phyloP scores from a whole-genome alignment of 176 grass and related monocot species.

The Hsuehochloa calcarea region DNA sequence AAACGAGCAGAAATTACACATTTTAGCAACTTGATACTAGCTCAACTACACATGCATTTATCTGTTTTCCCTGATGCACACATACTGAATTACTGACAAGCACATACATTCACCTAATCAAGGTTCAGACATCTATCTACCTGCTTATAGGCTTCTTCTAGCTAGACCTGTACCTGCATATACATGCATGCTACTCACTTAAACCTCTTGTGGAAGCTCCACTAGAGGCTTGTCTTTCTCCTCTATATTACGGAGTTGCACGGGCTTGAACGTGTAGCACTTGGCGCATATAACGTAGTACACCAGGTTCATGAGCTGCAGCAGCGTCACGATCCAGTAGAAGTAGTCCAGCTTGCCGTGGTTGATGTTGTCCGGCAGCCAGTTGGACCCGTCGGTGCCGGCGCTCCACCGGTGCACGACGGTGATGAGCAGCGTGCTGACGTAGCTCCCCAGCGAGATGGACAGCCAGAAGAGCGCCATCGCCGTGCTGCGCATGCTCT shows the following conservation, averaged over 20 bases:
- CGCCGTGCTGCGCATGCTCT: slow-evolving; percentile 86
- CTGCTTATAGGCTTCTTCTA: not conserved
- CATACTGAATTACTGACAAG: not conserved
- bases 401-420: slow-evolving; percentile 65
- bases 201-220: slow-evolving; percentile 46
- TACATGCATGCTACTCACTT: slow-evolving; percentile 3
- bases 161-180: slow-evolving; percentile 17
- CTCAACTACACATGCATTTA: not conserved
- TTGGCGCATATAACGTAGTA: slow-evolving; percentile 68
- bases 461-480: slow-evolving; percentile 72
- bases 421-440: slow-evolving; percentile 61
- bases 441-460: slow-evolving; percentile 78
- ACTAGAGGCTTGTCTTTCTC: slow-evolving; percentile 24
- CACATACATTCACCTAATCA: not conserved
- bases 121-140: slow-evolving; percentile 19
- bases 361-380: slow-evolving; percentile 78
- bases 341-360: slow-evolving; percentile 71
- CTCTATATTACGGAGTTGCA: slow-evolving; percentile 34
- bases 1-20: not conserved
- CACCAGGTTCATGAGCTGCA: slow-evolving; percentile 60
- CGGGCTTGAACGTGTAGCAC: slow-evolving; percentile 59
- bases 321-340: slow-evolving; percentile 68
- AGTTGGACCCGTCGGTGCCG: slow-evolving; percentile 47
- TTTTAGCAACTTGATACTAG: not conserved
- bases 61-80: slow-evolving; percentile 19